Evolutionary conservation across 108 stramenopile genomes (phyloP), one percentile per base, ranked within the genome.

Genomic region (Nitzschia putrida): DNA sequence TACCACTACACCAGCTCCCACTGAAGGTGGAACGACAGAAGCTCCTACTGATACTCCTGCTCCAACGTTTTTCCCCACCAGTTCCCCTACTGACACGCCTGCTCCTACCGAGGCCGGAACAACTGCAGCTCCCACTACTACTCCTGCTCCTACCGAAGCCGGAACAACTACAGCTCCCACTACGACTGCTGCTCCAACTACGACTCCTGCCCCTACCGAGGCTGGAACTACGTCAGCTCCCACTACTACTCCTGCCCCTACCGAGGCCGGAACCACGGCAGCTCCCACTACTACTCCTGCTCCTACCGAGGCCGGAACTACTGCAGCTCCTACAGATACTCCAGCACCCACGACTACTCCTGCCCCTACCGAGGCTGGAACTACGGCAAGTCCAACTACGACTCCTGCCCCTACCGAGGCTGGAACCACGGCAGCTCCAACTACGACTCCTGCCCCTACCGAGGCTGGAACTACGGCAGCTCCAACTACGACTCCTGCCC

Each of bases 171-270:
- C 54, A 16, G 11, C 65, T 8, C 16, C 44, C 4, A 23, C 45
- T 12, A 24, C 61, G 0, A 43, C 54, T 10, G 59, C 26, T 44
- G 13, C 21, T 21, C 24, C 54, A 3, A 55, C 20, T 24, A 9
- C 3, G 13, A 55, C 54, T 55, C 53, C 24, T 16, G 24, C 49
- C 0, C 66, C 66, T 16, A 67, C 66, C 29, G 29, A 34, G 29
- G 29, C 29, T 3, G 29, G 29, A 34, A 34, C 29, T 34, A 34
- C 29, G 29, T 1, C 29, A 34, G 29, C 29, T 34, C 29, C 29
- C 3, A 34, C 29, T 4, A 34, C 29, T 34, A 34, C 29, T 3
- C 29, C 29, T 34, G 29, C 29, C 4, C 29, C 29, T 34, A 34
- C 29, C 29, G 29, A 34, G 29, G 29, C 29, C 1, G 29, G 29